Conservation (phyloP, 2,329 filamentous ascomycete genomes). For the Nannizziopsis arthrosporioides region DNA sequence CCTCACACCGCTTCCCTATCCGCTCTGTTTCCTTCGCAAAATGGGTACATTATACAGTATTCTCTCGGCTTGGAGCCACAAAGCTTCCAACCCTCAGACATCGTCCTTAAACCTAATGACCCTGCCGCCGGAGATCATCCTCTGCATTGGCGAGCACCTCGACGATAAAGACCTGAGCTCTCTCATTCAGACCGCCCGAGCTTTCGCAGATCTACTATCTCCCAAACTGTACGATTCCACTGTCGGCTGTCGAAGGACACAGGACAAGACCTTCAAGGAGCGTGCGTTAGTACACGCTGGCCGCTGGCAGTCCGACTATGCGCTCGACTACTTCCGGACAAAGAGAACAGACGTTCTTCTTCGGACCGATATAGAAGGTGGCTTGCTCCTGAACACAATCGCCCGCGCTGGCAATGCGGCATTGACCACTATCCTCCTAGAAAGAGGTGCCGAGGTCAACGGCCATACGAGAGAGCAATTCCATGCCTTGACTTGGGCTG, state of each 20-base stretch:
- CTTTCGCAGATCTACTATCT: conserved; percentile 1
- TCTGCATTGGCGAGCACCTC: conserved; percentile 7
- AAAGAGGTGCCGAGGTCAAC: conserved; percentile 6
- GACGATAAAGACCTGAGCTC: conserved; percentile 4
- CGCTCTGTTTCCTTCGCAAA: background rate
- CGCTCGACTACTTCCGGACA: conserved; percentile 6
- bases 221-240: conserved; percentile 5
- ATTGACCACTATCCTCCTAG: conserved; percentile 2
- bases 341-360: conserved; percentile 4
- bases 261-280: background rate
- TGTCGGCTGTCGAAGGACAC: conserved; percentile 1
- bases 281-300: background rate
- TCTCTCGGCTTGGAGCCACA: background rate
- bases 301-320: conserved; percentile 6
- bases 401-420: conserved; percentile 2
- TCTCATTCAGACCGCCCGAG: conserved; percentile 1
- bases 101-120: background rate
- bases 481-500: conserved; percentile 14
- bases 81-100: background rate
- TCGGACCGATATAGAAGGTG: background rate
- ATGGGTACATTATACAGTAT: conserved; percentile 2
- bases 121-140: conserved; percentile 7
- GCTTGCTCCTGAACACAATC: conserved; percentile 2
- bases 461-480: background rate
- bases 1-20: background rate